Evolutionary conservation across 768 basidiomycete genomes (phyloP), one percentile per base, ranked within the genome.

Genomic region (Gautieria morchelliformis): DNA sequence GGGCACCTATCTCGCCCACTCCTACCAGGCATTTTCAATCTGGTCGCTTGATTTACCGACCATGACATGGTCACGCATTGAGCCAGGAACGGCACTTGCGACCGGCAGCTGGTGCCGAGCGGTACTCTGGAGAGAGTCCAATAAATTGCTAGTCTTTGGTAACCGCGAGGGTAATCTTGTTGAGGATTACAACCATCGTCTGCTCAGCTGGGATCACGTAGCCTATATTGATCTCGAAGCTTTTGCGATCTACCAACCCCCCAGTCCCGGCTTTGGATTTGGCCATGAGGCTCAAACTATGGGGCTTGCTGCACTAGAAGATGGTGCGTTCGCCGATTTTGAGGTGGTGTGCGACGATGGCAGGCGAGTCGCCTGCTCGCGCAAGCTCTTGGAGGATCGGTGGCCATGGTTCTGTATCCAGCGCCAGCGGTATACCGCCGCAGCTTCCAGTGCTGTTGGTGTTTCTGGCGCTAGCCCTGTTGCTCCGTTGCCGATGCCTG

Each of bases 341-440:
- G 91, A 94, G 65, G 77, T 99, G 58, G 72, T 95, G 14, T 94
- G 92, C 66, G 90, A 94, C 62, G 95, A 98, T 68, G 90, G 90
- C 2, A 78, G 89, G 55, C 81, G 79, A 62, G 80, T 99, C 60
- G 72, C 78, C 52, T 93, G 91, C 67, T 93, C 92, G 22, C 78
- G 91, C 48, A 84, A 80, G 67, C 67, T 92, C n/a, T 74, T 99
- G 30, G 87, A 90, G 66, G 86, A 92, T 35, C 80, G 94, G 35
- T 99, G 95, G 95, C 83, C 88, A 1, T 99, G 95, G 95, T 93
- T 99, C 77, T 80, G 80, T 62, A 80, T 83, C 53, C 84, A 90
- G 65, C 73, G 85, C 19, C 67, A 72, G 52, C 72, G 73, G 52
- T 83, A 89, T 64, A 62, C 85, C 37, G 75, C 79, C 52, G 77